Evolutionary conservation across 169 alveolate species (phyloP).

Genomic region (Condylostoma magnum): DNA sequence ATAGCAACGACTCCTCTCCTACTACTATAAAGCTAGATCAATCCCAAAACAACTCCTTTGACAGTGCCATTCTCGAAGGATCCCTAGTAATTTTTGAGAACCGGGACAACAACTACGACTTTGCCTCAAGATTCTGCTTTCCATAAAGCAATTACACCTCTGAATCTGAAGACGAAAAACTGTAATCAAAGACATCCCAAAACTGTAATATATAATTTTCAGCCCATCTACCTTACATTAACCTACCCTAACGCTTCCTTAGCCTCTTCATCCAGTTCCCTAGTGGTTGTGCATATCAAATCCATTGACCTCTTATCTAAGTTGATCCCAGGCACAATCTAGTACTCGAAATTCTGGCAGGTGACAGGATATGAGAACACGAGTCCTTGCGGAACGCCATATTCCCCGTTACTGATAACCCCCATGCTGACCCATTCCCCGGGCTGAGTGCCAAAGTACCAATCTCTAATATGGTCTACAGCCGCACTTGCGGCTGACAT

Average conservation of each 20-base stretch:
- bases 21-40: too few species aligned
- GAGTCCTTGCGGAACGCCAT: constrained; percentile 64
- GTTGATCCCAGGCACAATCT: constrained; percentile 52
- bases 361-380: constrained; percentile 77
- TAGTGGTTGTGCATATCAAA: constrained; percentile 39
- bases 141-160: too few species aligned
- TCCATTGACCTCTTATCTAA: constrained; percentile 53
- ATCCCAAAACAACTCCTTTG: too few species aligned
- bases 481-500: constrained; percentile 85
- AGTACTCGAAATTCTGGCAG: constrained; percentile 64
- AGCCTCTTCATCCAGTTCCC: constrained; percentile 43
- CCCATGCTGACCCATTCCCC: constrained; percentile 78
- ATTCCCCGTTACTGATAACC: constrained; percentile 59
- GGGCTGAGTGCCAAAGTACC: constrained; percentile 78
- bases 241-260: constrained; percentile 35
- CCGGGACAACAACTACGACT: too few species aligned
- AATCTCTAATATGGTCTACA: constrained; percentile 77
- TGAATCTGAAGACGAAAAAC: too few species aligned
- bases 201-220: too few species aligned
- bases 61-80: too few species aligned
- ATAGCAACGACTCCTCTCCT: too few species aligned
- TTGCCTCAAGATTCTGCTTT: too few species aligned
- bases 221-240: too few species aligned
- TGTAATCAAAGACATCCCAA: too few species aligned
- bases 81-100: too few species aligned